Conservation (phyloP, 202 grass and related monocot genomes). For the Brachypodium distachyon region DNA sequence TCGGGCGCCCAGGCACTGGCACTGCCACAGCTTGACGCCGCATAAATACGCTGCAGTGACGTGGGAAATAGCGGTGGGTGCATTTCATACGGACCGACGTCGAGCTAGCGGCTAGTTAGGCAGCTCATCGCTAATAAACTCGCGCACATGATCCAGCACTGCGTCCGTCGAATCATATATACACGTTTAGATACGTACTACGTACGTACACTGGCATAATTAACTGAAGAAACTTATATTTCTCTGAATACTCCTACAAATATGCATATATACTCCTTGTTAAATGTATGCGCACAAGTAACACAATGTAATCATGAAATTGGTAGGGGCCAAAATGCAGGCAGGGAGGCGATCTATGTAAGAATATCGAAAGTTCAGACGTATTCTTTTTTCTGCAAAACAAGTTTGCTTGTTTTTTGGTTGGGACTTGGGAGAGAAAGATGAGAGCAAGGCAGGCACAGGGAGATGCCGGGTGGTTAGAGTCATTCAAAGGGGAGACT, state of each 20-base stretch:
- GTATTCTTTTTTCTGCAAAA: neutral
- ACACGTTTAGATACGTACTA: neutral
- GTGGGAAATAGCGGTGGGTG: neutral
- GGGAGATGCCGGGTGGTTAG: constrained; percentile 36
- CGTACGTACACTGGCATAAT: neutral
- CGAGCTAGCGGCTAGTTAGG: neutral
- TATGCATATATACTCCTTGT: no score
- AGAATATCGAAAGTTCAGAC: neutral
- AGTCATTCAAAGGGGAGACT: constrained; percentile 67
- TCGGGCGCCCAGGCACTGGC: neutral
- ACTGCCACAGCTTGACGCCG: neutral
- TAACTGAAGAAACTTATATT: no score
- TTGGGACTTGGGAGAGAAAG: neutral
- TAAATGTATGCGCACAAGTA: no score
- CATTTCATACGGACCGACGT: neutral
- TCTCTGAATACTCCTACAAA: neutral
- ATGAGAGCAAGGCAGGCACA: neutral
- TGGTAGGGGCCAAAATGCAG: no score
- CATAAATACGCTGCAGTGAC: constrained; percentile 25
- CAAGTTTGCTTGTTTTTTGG: neutral
- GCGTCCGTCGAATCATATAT: neutral
- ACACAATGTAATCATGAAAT: no score
- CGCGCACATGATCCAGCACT: neutral
- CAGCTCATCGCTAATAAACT: neutral
- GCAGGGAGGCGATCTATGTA: no score